Evolutionary conservation across 805 yeast genomes (phyloP).

Genomic region (Ascoidea tarda): DNA sequence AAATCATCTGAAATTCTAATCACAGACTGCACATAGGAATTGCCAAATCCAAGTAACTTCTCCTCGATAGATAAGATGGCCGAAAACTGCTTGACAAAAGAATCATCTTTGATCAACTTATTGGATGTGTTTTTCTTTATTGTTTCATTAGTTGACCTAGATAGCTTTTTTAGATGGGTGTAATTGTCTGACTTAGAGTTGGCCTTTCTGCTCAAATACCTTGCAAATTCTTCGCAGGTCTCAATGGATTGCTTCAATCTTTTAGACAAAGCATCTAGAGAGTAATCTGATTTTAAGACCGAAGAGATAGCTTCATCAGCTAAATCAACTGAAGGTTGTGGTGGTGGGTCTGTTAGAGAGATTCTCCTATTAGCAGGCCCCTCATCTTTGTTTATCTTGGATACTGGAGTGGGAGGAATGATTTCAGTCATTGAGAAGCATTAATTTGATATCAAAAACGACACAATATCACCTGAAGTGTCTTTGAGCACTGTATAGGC

Average conservation of each 20-base stretch:
- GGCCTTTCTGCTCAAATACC: conserved; percentile 67
- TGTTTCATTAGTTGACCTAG: conserved; percentile 36
- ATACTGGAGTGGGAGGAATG: background rate
- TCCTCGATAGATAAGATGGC: conserved; percentile 69
- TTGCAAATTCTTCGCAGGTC: conserved; percentile 76
- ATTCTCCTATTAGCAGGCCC: background rate
- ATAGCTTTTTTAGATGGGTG: conserved; percentile 58
- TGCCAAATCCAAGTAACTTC: conserved; percentile 53
- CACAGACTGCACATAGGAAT: conserved; percentile 65
- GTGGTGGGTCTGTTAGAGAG: conserved; percentile 6
- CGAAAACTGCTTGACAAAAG: conserved; percentile 54
- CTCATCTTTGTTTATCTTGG: background rate
- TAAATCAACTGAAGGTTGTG: conserved; percentile 20
- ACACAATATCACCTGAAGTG: no score
- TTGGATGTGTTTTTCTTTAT: conserved; percentile 26
- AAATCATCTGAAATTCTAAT: conserved; percentile 81
- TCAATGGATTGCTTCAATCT: conserved; percentile 68
- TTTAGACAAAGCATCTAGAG: conserved; percentile 56
- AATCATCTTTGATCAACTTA: conserved; percentile 34
- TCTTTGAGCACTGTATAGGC: no score
- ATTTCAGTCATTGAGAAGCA: background rate
- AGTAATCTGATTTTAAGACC: conserved; percentile 55
- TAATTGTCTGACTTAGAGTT: conserved; percentile 67
- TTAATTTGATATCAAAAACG: background rate
- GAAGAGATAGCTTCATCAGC: conserved; percentile 35